phyloP scores from a whole-genome alignment of 1,139 yeast genomes.

The Martiniozyma asiatica region DNA sequence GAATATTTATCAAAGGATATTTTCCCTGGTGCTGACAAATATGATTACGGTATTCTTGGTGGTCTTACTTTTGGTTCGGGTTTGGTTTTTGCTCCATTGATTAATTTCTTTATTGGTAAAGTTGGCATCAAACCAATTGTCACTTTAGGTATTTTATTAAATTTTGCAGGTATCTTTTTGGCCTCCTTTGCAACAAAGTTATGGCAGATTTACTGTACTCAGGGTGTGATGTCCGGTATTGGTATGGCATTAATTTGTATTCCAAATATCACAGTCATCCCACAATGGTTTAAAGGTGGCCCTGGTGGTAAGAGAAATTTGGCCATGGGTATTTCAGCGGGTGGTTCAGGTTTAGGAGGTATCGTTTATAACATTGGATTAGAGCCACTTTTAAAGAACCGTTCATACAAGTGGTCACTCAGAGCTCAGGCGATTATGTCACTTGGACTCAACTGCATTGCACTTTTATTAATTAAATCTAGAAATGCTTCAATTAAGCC shows the following conservation, averaged over 20 bases:
- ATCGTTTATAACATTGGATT: conserved; percentile 39
- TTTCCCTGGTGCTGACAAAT: conserved; percentile 37
- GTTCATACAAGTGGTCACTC: conserved; percentile 48
- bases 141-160: conserved; percentile 30
- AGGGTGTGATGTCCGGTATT: conserved; percentile 48
- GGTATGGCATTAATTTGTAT: conserved; percentile 39
- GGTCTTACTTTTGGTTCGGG: conserved; percentile 41
- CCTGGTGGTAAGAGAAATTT: conserved; percentile 37
- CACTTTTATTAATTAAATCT: conserved; percentile 17
- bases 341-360: conserved; percentile 63
- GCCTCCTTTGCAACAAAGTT: conserved; percentile 40
- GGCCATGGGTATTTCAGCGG: conserved; percentile 48
- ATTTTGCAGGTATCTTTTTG: conserved; percentile 38
- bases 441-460: conserved; percentile 28
- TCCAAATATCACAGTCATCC: conserved; percentile 42
- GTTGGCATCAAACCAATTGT: conserved; percentile 31
- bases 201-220: conserved; percentile 40
- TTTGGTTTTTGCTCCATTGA: conserved; percentile 32
- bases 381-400: conserved; percentile 35
- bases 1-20: conserved; percentile 31
- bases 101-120: conserved; percentile 31
- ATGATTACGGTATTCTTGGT: conserved; percentile 48
- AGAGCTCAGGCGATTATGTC: conserved; percentile 40
- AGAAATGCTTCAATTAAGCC: conserved; percentile 24
- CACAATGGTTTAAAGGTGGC: conserved; percentile 44